These are phyloP conservation scores for Fusarium pseudocircinatum DNA, from an alignment of 2,329 filamentous ascomycete species.

Conservation along the genomic window DNA sequence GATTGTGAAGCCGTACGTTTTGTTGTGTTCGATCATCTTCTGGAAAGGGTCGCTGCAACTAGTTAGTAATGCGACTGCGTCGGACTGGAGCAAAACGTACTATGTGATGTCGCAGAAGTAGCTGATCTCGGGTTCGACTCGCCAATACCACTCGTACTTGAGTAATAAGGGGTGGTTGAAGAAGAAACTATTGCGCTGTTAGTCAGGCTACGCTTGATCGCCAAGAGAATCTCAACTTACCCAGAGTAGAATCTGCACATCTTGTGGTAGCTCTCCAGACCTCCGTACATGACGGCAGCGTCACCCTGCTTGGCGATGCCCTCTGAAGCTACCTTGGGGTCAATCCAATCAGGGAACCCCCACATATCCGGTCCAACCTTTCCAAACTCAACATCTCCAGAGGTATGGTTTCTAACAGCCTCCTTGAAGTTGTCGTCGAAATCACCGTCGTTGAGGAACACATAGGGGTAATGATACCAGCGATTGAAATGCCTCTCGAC, in stretches of 20 bases:
- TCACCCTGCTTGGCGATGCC: conserved; percentile 97
- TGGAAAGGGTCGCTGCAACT: conserved; percentile 84
- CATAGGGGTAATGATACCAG: conserved; percentile 98
- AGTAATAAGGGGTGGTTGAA: conserved; percentile 94
- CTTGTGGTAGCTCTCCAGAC: conserved; percentile 97
- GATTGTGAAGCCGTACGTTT: conserved; percentile 99
- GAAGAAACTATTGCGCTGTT: conserved; percentile 73
- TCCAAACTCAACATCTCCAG: conserved; percentile 87
- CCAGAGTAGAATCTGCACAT: conserved; percentile 99
- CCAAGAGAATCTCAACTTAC: conserved; percentile 58
- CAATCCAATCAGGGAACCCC: conserved; percentile 97
- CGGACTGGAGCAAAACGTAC: conserved; percentile 56
- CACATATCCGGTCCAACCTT: conserved; percentile 91
- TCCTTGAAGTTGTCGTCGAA: conserved; percentile 96
- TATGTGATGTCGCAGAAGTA: conserved; percentile 99
- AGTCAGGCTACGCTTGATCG: conserved; percentile 3
- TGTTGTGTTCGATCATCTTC: conserved; percentile 92
- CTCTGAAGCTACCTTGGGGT: conserved; percentile 92
- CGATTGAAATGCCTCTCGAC: conserved; percentile 99
- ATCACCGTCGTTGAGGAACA: conserved; percentile 96
- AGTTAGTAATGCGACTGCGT: conserved; percentile 11
- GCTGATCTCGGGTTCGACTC: conserved; percentile 98
- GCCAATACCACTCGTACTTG: conserved; percentile 99
- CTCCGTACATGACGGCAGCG: conserved; percentile 98
- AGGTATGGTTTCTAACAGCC: conserved; percentile 89